phyloP scores from a whole-genome alignment of 331 rosid species.

The Acacia pycnantha region DNA sequence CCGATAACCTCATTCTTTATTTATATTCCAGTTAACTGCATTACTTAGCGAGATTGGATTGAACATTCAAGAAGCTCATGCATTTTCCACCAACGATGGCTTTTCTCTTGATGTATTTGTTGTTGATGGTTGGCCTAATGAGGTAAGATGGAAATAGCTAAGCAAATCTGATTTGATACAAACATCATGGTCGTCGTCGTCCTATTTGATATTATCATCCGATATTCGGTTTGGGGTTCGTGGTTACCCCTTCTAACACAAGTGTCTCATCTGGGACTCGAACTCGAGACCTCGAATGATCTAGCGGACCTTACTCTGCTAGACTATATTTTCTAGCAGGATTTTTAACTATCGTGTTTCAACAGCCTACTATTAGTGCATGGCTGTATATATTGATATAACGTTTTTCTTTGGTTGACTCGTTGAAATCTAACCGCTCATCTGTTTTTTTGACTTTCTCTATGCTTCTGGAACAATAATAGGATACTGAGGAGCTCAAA shows the following conservation, averaged over 20 bases:
- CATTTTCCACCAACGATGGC: constrained; percentile 96
- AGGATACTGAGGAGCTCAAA: constrained; percentile 97
- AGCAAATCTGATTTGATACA: no score
- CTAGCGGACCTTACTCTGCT: no score
- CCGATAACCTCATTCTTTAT: background rate
- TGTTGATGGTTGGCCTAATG: constrained; percentile 89
- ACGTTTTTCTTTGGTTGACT: background rate
- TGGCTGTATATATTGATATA: background rate
- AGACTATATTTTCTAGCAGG: background rate
- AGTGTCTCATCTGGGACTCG: no score
- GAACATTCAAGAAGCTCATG: constrained; percentile 99
- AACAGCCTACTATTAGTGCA: constrained; percentile 12
- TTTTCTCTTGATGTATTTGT: constrained; percentile 97
- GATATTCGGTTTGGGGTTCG: no score
- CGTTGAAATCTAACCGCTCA: background rate
- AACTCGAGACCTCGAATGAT: no score
- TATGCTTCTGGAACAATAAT: constrained; percentile 24
- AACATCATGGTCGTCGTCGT: no score
- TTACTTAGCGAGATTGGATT: constrained; percentile 88
- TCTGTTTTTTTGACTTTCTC: background rate
- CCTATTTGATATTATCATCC: no score
- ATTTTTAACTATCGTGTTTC: constrained; percentile 9
- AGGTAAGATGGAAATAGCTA: constrained; percentile 54
- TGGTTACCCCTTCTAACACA: no score
- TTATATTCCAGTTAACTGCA: constrained; percentile 65